Evolutionary conservation across 768 basidiomycete species (phyloP), one percentile per base, ranked within the genome.

Genomic region (Scleroderma citrinum): DNA sequence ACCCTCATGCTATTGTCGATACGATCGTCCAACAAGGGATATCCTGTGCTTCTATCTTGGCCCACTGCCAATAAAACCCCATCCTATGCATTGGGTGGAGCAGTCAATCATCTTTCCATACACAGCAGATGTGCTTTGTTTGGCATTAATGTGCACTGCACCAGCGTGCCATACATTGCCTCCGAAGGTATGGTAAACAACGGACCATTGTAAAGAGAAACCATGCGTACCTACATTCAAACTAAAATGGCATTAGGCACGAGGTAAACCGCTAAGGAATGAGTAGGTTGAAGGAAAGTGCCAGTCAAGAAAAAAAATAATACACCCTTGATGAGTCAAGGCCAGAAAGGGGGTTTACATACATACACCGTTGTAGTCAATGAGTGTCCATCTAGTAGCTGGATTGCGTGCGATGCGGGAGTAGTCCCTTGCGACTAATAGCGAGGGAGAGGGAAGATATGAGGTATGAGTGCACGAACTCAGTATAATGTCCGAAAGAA

Each of bases 401-500:
- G 4, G 23, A 26, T 16, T 26, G 24, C 16, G 40, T 42, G 40
- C 40, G 21, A 41, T 21, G 23, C 14, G 14, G 38, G 20, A 20
- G 14, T 41, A 41, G 23, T 20, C 40, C 40, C 40, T 8, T 3
- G 16, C 1, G 40, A 17, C 6, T 14, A 42, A 13, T 13, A 42
- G 24, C 12, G 40, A 29, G 26, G 26, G 8, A 8, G 26, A 8
- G 8, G 26, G 26, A 8, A 8, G 26, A 29, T 29, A 8, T 29
- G 8, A 29, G 26, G 26, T 5, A 29, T 42, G 23, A 24, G 40
- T 7, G 24, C 40, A 42, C 40, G n/a, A 42, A 23, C 23, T 35
- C 51, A 38, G 35, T 37, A 26, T 46, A 42, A 13, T 42, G 40
- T 42, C 40, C 40, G 40, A 29, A 42, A 51, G 31, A 35, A 45